Base-by-base conservation (phyloP, 768 basidiomycete genomes). In the Auriscalpium vulgare region DNA sequence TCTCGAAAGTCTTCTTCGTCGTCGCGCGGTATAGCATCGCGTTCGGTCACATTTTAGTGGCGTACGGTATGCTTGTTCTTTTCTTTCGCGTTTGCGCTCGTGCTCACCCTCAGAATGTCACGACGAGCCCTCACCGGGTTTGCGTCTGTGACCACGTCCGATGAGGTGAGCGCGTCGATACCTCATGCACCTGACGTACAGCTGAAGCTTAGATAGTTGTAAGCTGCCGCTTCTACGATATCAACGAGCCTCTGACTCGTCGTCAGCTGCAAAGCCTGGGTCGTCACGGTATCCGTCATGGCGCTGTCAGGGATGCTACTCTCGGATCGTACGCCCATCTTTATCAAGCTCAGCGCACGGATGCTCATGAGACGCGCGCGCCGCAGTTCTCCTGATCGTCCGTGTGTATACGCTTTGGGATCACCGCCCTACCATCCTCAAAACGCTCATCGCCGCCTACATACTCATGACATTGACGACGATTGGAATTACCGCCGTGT, bases 11-110 rank as follows among this genome's bases (percentile, higher is more conserved):
- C 17, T 63, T 72, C 4, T 77, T 75, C 62, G 58, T 79, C 11
- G 45, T 75, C 9, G 65, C 75, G 49, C 71, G 76, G 8, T 79
- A 79, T 59, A 50, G 66, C 1, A 72, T 76, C 0, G 66, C 72
- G 11, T 19, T 51, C 8, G 61, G 55, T 7, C 59, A 69, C 8
- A n/a, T 68, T 23, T 46, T 65, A 3, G 62, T 66, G 6, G 65
- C 69, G 2, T 64, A 64, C 61, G 65, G 71, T 72, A 51, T 19
- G 67, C 59, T 16, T 13, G 10, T 13, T 16, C 34, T 40, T n/a
- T 14, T 46, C 16, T 9, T 7, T 14, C 44, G 13, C 37, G 3
- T 29, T 29, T 29, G 0, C 6, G 29, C 37, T 35, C 14, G 44
- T 23, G 35, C n/a, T 17, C 16, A 54, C 36, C n/a, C 45, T 50